These are phyloP conservation scores for Cutaneotrichosporon mucoides DNA, from an alignment of 1,284 basidiomycete genomes.

Conservation along the genomic window DNA sequence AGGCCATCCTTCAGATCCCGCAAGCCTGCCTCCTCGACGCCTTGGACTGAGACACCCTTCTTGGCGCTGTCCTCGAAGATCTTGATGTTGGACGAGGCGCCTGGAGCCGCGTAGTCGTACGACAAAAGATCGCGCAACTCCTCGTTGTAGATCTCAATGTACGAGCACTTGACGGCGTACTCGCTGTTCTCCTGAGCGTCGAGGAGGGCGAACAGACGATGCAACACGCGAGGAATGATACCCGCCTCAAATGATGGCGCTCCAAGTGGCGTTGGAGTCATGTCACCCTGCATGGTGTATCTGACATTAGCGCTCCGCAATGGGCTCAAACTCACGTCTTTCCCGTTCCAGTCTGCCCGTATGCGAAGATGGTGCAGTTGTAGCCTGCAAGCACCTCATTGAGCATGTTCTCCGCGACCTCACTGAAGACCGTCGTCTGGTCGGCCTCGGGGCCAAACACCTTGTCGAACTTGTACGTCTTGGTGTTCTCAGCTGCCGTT, in stretches of 20 bases:
- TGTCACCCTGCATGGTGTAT: conserved; percentile 92
- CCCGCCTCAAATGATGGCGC: conserved; percentile 87
- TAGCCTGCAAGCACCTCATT: conserved; percentile 91
- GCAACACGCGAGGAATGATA: conserved; percentile 95
- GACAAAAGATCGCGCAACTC: conserved; percentile 92
- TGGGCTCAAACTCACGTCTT: conserved; percentile 70
- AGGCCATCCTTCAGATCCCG: conserved; percentile 81
- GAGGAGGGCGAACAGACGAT: conserved; percentile 85
- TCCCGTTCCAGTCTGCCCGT: conserved; percentile 97
- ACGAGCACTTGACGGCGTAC: conserved; percentile 90
- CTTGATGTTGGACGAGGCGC: conserved; percentile 58
- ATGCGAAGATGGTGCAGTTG: conserved; percentile 98
- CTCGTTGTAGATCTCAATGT: conserved; percentile 98
- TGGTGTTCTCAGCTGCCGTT: conserved; percentile 52
- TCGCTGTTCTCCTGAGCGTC: conserved; percentile 67
- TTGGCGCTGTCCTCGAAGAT: conserved; percentile 90
- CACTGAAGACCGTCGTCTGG: conserved; percentile 88
- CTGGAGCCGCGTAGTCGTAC: conserved; percentile 62
- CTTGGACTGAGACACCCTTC: conserved; percentile 79
- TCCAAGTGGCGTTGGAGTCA: conserved; percentile 67
- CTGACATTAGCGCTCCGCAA: conserved; percentile 49
- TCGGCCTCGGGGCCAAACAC: conserved; percentile 98
- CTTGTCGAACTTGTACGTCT: conserved; percentile 85
- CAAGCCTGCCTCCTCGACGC: conserved; percentile 85
- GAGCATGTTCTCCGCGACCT: conserved; percentile 88